Evolutionary conservation across 192 early-diverging fungal genomes (phyloP), one percentile per base, ranked within the genome.

Genomic region (Chytriomyces sp.): DNA sequence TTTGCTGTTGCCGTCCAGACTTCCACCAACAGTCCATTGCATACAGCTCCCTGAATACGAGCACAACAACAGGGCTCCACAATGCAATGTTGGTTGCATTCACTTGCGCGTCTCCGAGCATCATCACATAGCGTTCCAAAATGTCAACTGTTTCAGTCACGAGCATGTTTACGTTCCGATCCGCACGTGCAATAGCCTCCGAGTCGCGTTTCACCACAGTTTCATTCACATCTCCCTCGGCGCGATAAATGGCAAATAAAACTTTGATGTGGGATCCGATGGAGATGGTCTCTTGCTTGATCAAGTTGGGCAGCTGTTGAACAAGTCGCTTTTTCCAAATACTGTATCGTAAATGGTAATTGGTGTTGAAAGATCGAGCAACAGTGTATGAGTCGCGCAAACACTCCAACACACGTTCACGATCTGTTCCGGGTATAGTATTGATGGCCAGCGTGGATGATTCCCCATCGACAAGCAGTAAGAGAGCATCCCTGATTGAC

Each of bases 221-320:
- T 49, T 69, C 68, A 24, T 72, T 77, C 8, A 23, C 24, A 70
- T 80, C 79, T n/a, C 81, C 80, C 45, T 69, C 72, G 3, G 61
- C 61, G 6, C 80, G 79, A 63, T 87, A 84, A 16, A 79, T 79
- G 2, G 80, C 82, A 79, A 89, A 89, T 35, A 89, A 76, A n/a
- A 89, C 64, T 11, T 75, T 62, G 16, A 89, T 71, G 50, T 84
- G 84, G 18, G 80, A 81, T 6, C 78, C 76, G 26, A 87, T 61
- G 50, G 79, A 74, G 45, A 84, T 80, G 18, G 95, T 94, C 82
- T 98, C 96, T 79, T 96, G 95, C 76, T 94, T 96, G 28, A 97
- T 87, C 57, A 98, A 73, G 67, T 96, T 96, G 20, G 96, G 96
- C 72, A 96, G 78, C 50, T 95, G 94, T 20, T 93, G 91, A 88